These are phyloP conservation scores for Kluyveromyces sp. DNA, from an alignment of 1,139 yeast genomes.

Conservation along the genomic window DNA sequence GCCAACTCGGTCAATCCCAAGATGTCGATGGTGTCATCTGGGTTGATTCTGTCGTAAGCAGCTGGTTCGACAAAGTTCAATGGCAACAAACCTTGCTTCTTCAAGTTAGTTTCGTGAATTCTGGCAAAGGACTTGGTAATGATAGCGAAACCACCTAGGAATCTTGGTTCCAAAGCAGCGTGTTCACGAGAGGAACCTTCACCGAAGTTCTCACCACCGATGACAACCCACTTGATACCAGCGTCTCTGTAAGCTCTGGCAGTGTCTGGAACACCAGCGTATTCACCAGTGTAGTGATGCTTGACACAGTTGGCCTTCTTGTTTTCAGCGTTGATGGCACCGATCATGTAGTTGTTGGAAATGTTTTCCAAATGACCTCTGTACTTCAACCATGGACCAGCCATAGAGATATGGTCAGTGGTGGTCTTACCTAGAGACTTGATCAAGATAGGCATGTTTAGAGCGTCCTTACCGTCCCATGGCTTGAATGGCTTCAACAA, in stretches of 20 bases:
- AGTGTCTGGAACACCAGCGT: constrained; percentile 93
- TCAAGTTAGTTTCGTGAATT: constrained; percentile 90
- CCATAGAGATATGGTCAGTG: constrained; percentile 98
- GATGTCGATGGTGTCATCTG: constrained; percentile 83
- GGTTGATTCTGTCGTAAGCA: constrained; percentile 91
- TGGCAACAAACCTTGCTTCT: constrained; percentile 97
- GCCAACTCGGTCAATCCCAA: constrained; percentile 79
- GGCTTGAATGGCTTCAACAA: constrained; percentile 82
- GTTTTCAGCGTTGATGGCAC: constrained; percentile 96
- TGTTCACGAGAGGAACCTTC: constrained; percentile 99
- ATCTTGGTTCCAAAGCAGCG: constrained; percentile 99
- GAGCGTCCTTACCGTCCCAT: constrained; percentile 96
- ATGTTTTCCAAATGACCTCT: constrained; percentile 99
- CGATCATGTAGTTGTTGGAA: constrained; percentile 98
- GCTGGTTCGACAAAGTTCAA: constrained; percentile 82
- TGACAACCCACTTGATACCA: constrained; percentile 92
- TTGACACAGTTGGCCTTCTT: constrained; percentile 88
- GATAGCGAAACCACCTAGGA: constrained; percentile 96
- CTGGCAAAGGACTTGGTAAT: constrained; percentile 97
- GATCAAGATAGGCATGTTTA: constrained; percentile 84
- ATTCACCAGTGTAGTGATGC: constrained; percentile 88
- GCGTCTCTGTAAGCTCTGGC: constrained; percentile 92
- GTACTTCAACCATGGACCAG: constrained; percentile 99
- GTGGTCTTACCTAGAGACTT: constrained; percentile 98
- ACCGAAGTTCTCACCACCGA: constrained; percentile 99